A percentile compares a stretch with the other conserved stretches of the same genome.
Conservation (phyloP, 179 eudicot genomes). For the Nepenthes alata region DNA sequence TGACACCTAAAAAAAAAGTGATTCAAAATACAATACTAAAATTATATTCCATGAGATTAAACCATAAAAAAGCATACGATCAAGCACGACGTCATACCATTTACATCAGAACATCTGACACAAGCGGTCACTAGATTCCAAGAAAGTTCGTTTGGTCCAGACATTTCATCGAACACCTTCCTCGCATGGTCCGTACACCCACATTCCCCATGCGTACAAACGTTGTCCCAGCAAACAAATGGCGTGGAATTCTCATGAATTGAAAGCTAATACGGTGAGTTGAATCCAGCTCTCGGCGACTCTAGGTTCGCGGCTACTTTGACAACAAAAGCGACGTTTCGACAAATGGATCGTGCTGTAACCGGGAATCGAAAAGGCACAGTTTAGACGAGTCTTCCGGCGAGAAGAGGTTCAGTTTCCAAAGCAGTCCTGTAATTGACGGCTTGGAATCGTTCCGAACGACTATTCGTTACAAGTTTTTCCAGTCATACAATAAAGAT, state of each 20-base stretch:
- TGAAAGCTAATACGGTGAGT: slow-evolving; percentile 43
- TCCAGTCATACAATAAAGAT: too few relatives aligned
- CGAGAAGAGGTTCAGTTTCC: too few relatives aligned
- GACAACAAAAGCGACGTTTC: slow-evolving; percentile 32
- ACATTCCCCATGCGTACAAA: slow-evolving; percentile 62
- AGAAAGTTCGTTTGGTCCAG: slow-evolving; percentile 44
- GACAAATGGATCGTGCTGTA: too few relatives aligned
- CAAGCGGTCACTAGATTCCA: slow-evolving; percentile 56
- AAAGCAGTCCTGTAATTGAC: too few relatives aligned
- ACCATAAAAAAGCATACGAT: too few relatives aligned
- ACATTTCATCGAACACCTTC: slow-evolving; percentile 60
- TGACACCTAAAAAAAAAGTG: too few relatives aligned
- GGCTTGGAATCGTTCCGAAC: too few relatives aligned
- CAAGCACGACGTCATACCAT: slow-evolving; percentile 14
- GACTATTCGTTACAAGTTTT: too few relatives aligned
- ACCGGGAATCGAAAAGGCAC: too few relatives aligned
- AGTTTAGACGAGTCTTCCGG: too few relatives aligned
- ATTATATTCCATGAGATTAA: slow-evolving; percentile 43
- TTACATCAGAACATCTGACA: slow-evolving; percentile 33
- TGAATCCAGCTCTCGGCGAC: slow-evolving; percentile 30
- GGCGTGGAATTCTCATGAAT: slow-evolving; percentile 27
- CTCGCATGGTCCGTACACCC: slow-evolving; percentile 26
- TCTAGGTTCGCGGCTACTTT: slow-evolving; percentile 39
- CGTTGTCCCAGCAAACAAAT: slow-evolving; percentile 65
- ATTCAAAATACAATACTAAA: slow-evolving; percentile 11